Evolutionary conservation across 1,284 basidiomycete genomes (phyloP), one percentile per base, ranked within the genome.

Genomic region (Quambalaria eucalypti): DNA sequence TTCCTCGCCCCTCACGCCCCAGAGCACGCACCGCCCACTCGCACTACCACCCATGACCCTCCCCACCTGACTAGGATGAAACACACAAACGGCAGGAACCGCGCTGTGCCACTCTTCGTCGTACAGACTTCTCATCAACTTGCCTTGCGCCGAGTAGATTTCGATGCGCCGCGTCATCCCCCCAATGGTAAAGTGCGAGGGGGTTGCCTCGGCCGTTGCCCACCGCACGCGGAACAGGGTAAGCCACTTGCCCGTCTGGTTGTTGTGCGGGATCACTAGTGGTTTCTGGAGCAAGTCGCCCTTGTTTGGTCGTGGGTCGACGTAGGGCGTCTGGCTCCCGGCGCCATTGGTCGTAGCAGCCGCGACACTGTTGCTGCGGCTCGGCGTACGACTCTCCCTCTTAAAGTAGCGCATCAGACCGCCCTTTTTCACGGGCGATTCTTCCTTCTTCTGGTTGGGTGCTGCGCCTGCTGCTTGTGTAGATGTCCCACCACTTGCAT

Each of bases 181-280:
- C 10, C 73, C 73, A 29, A 75, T 66, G 36, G 57, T 57, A 21
- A 31, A 28, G 12, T 52, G 56, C 31, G 14, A 25, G 9, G 28
- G 28, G 25, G 14, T 42, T 8, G 26, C 28, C 9, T n/a, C 33
- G 31, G 14, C 21, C 10, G 26, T 21, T 25, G 19, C 16, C 52
- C 71, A 74, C 21, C 49, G 52, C 1, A 66, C 68, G 2, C 73
- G 59, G 60, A 75, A 74, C 29, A 73, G 59, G n/a, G 71, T 75
- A 21, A 75, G 61, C 73, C 73, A 74, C 47, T 67, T 68, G 21
- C 73, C 73, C 2, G 73, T 74, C 28, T 73, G 69, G 44, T 74
- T 74, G 61, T 74, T 74, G 56, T 74, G 72, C 6, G 65, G 62
- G 21, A 74, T 57, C 10, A 48, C 54, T 4, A 30, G 50, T 0